A percentile compares a stretch with the other conserved stretches of the same genome.
phyloP scores from a whole-genome alignment of 2,329 filamentous ascomycete species.

The Venturia aucupariae region DNA sequence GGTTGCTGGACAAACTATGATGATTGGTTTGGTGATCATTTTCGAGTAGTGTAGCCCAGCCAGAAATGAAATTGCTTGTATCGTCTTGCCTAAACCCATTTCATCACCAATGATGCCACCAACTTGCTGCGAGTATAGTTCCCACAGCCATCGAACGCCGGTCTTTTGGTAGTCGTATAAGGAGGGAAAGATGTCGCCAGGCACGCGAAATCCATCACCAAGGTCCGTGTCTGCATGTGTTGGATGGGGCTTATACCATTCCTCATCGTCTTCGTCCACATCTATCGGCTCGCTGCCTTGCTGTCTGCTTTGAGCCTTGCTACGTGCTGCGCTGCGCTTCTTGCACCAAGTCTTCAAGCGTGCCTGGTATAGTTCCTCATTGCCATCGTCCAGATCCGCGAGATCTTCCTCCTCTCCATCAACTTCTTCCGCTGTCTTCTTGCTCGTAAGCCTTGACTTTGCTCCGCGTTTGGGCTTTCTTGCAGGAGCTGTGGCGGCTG shows the following conservation, averaged over 20 bases:
- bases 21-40: conserved; percentile 71
- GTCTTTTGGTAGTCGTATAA: conserved; percentile 97
- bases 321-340: conserved; percentile 51
- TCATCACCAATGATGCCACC: conserved; percentile 95
- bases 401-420: conserved; percentile 39
- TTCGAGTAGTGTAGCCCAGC: conserved; percentile 89
- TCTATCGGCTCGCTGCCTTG: conserved; percentile 17
- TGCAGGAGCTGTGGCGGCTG: conserved; percentile 21
- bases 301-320: conserved; percentile 28
- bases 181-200: conserved; percentile 85
- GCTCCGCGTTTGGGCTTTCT: conserved; percentile 19
- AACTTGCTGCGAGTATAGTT: conserved; percentile 79
- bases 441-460: conserved; percentile 20
- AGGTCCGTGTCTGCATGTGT: conserved; percentile 67
- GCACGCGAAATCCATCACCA: conserved; percentile 67
- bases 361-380: conserved; percentile 69
- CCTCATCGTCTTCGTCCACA: conserved; percentile 30
- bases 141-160: conserved; percentile 90
- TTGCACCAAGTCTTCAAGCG: conserved; percentile 68
- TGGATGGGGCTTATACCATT: conserved; percentile 85
- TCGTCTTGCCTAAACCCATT: conserved; percentile 97
- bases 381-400: conserved; percentile 72
- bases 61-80: conserved; percentile 71
- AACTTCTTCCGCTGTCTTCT: conserved; percentile 20
- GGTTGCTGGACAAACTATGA: conserved; percentile 88